Evolutionary conservation across 1,139 yeast species (phyloP).

Genomic region (Suhomyces yuchorum): DNA sequence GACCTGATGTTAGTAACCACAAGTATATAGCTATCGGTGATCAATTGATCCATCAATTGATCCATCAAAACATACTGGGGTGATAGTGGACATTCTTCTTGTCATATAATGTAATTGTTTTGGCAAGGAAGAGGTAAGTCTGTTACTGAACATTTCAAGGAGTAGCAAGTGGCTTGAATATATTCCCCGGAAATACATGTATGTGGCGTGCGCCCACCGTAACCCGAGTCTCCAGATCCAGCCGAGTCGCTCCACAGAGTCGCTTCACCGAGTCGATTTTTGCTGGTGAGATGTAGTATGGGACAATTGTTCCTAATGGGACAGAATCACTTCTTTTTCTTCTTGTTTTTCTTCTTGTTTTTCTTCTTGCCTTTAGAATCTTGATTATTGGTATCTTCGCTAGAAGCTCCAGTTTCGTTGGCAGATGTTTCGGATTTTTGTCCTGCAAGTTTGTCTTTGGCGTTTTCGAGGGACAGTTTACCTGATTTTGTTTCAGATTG

Average conservation of each 20-base stretch:
- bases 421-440: background rate
- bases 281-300: too few relatives aligned
- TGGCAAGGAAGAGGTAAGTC: slow-evolving; percentile 24
- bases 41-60: background rate
- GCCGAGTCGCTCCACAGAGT: background rate
- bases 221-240: background rate
- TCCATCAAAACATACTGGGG: slow-evolving; percentile 20
- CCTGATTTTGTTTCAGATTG: slow-evolving; percentile 6
- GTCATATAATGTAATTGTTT: slow-evolving; percentile 17
- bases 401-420: slow-evolving; percentile 2
- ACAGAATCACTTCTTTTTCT: background rate
- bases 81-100: slow-evolving; percentile 22
- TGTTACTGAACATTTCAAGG: slow-evolving; percentile 22
- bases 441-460: slow-evolving; percentile 7
- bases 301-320: background rate
- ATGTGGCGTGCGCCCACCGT: slow-evolving; percentile 1
- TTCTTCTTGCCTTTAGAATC: slow-evolving; percentile 31
- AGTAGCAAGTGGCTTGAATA: background rate
- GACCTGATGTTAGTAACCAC: slow-evolving; percentile 46
- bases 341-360: slow-evolving; percentile 18
- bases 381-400: slow-evolving; percentile 20
- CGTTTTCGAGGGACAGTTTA: background rate
- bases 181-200: slow-evolving; percentile 2
- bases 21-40: background rate
- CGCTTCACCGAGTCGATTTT: background rate